Percentiles rank a stretch among this genome's conserved stretches.
Evolutionary conservation across 768 basidiomycete species (phyloP).

Genomic region (Podaxis sp.): DNA sequence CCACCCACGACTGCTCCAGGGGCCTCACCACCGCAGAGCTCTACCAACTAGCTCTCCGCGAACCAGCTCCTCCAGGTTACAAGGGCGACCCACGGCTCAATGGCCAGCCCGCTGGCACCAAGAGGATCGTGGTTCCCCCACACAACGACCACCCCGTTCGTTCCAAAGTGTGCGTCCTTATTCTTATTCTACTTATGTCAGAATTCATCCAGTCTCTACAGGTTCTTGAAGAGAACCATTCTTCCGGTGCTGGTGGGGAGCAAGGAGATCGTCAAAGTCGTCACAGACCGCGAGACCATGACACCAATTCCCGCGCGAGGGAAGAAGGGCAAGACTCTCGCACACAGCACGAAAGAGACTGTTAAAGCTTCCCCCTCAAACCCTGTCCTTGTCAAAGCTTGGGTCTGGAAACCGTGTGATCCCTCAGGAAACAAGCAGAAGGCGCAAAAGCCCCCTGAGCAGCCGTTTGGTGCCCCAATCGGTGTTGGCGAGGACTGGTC

Average conservation of each 20-base stretch:
- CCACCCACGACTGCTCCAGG: slow-evolving; percentile 14
- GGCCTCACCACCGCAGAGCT: slow-evolving; percentile 38
- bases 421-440: background rate
- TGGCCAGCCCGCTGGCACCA: background rate
- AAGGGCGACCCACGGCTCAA: slow-evolving; percentile 15
- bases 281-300: background rate
- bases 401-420: slow-evolving; percentile 4
- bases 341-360: background rate
- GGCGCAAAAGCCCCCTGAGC: background rate
- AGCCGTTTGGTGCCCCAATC: background rate
- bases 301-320: background rate
- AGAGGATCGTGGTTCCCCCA: background rate
- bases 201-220: background rate
- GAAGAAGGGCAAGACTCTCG: background rate
- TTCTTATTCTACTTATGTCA: background rate
- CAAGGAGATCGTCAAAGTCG: background rate
- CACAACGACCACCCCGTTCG: background rate
- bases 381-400: background rate
- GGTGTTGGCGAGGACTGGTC: background rate
- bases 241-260: background rate
- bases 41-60: slow-evolving; percentile 31
- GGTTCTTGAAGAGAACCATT: background rate
- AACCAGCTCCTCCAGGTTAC: slow-evolving; percentile 29
- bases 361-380: background rate
- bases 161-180: background rate